Conservation (phyloP, 768 basidiomycete genomes). For the Tubosaeta sp. region DNA sequence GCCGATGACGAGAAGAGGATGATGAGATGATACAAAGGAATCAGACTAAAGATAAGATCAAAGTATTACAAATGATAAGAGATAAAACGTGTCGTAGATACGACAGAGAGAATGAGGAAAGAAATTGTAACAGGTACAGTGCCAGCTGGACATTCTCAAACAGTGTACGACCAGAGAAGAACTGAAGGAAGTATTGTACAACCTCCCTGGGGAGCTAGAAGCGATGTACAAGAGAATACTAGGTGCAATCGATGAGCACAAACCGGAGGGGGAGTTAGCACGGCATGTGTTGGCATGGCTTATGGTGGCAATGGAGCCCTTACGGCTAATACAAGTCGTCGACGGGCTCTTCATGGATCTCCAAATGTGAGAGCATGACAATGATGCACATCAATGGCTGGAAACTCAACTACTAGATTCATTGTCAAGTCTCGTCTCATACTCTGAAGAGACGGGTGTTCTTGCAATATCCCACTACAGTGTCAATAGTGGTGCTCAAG, state of each 20-base stretch:
- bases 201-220: neutral
- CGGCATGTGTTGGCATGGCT: neutral
- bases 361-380: too few relatives aligned
- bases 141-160: neutral
- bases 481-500: too few relatives aligned
- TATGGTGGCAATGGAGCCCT: neutral
- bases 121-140: too few relatives aligned
- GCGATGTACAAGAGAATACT: constrained; percentile 5
- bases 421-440: constrained; percentile 1
- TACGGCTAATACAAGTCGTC: neutral
- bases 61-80: too few relatives aligned
- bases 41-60: too few relatives aligned
- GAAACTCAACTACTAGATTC: neutral
- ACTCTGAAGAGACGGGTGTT: neutral
- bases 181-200: neutral
- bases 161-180: neutral
- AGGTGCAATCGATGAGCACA: neutral
- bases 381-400: neutral
- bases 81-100: too few relatives aligned
- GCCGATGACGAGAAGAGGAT: too few relatives aligned
- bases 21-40: too few relatives aligned
- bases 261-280: neutral
- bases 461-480: neutral
- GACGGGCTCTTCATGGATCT: neutral
- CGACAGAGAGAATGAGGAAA: too few relatives aligned